Evolutionary conservation across 805 yeast species (phyloP).

Genomic region (Candida qinlingensis): DNA sequence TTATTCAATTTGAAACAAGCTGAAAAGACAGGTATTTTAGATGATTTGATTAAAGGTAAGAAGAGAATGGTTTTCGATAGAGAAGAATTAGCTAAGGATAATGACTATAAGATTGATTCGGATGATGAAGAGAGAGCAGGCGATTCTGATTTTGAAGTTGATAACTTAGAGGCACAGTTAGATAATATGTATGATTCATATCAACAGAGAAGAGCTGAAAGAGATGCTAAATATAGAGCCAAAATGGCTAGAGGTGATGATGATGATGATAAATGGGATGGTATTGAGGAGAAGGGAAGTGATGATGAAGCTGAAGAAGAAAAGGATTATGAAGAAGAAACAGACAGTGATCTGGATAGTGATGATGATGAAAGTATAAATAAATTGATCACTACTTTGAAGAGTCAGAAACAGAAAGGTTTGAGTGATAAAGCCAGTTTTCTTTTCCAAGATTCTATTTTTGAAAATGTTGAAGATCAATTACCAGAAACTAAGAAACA

Average conservation of each 20-base stretch:
- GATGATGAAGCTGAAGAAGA: conserved; percentile 29
- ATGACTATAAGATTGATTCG: conserved; percentile 52
- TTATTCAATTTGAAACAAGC: conserved; percentile 82
- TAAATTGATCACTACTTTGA: conserved; percentile 50
- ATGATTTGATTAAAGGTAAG: conserved; percentile 72
- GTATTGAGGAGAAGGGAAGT: conserved; percentile 48
- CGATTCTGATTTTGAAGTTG: conserved; percentile 40
- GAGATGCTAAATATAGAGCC: conserved; percentile 64
- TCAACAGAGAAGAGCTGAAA: conserved; percentile 61
- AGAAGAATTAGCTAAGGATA: conserved; percentile 49
- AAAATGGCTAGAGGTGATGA: conserved; percentile 70
- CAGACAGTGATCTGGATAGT: conserved; percentile 38
- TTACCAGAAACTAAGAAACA: conserved; percentile 9
- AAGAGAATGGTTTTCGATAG: conserved; percentile 53
- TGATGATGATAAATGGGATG: conserved; percentile 75
- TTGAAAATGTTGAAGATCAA: conserved; percentile 41
- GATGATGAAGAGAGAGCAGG: conserved; percentile 36
- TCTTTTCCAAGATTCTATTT: conserved; percentile 50
- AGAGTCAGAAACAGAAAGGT: conserved; percentile 35
- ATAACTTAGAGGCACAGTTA: conserved; percentile 73
- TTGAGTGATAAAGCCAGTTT: conserved; percentile 37
- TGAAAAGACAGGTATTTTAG: conserved; percentile 77
- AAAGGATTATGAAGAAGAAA: conserved; percentile 40
- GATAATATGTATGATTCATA: conserved; percentile 75
- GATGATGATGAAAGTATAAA: conserved; percentile 72